Conservation (phyloP, 2,329 filamentous ascomycete species). For the Aspergillus caelatus region DNA sequence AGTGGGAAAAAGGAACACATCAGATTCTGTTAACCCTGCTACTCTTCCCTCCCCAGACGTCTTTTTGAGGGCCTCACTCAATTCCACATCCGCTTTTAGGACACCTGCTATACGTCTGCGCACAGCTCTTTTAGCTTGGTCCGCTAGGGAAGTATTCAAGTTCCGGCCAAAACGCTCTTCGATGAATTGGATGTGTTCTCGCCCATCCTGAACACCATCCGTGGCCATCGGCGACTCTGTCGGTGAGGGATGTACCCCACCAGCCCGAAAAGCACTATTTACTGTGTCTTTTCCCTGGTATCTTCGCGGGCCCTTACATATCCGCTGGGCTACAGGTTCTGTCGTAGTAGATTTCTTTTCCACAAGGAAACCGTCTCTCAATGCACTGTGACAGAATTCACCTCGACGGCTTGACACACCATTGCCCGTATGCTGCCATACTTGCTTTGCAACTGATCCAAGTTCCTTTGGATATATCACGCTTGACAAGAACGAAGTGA, state of each 20-base stretch:
- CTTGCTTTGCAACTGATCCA: conserved; percentile 80
- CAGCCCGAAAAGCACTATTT: conserved; percentile 40
- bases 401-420: conserved; percentile 88
- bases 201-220: conserved; percentile 42
- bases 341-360: conserved; percentile 43
- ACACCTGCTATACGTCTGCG: conserved; percentile 85
- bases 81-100: conserved; percentile 71
- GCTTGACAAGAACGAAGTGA: conserved; percentile 66
- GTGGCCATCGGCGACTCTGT: conserved; percentile 35
- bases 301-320: conserved; percentile 72
- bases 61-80: conserved; percentile 60
- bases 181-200: conserved; percentile 78
- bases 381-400: conserved; percentile 80
- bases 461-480: conserved; percentile 71
- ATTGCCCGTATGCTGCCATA: conserved; percentile 96
- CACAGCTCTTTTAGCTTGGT: conserved; percentile 83
- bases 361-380: conserved; percentile 69
- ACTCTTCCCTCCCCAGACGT: conserved; percentile 38
- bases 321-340: conserved; percentile 35
- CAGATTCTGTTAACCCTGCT: conserved; percentile 72
- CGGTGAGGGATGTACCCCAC: conserved; percentile 37
- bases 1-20: conserved; percentile 84
- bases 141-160: conserved; percentile 75
- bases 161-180: conserved; percentile 95
- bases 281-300: conserved; percentile 70